A percentile compares a stretch with the other conserved stretches of the same genome.
phyloP scores from a whole-genome alignment of 2,329 filamentous ascomycete genomes.

The Penicillium verrucosum region DNA sequence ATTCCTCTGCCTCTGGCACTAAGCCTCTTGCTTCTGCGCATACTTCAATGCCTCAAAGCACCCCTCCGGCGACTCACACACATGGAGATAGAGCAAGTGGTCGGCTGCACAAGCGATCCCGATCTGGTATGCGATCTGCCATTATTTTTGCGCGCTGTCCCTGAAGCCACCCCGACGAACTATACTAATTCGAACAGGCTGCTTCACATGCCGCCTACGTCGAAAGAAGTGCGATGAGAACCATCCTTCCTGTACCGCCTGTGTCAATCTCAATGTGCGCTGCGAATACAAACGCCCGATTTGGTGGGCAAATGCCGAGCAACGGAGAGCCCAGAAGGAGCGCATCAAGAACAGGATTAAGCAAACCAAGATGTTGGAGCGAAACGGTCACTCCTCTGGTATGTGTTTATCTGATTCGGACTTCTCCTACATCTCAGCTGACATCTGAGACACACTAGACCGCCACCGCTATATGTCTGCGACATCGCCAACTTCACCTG shows the following conservation, averaged over 20 bases:
- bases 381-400: conserved; percentile 60
- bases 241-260: conserved; percentile 61
- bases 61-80: background rate
- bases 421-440: background rate
- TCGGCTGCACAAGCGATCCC: conserved; percentile 86
- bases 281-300: conserved; percentile 96
- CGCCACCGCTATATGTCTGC: background rate
- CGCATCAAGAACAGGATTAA: conserved; percentile 97
- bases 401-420: background rate
- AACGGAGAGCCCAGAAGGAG: conserved; percentile 95
- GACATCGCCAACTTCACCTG: conserved; percentile 51
- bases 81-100: background rate
- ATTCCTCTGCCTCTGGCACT: background rate
- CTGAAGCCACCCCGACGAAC: background rate
- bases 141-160: background rate
- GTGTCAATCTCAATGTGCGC: conserved; percentile 69
- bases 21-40: background rate
- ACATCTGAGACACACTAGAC: background rate
- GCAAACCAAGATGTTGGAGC: conserved; percentile 90
- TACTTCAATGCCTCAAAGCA: background rate
- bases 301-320: conserved; percentile 70
- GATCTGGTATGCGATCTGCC: conserved; percentile 69
- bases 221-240: conserved; percentile 69
- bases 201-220: conserved; percentile 65
- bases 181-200: conserved; percentile 46